These are phyloP conservation scores for Yamadazyma sp. DNA, from an alignment of 805 yeast genomes.

Conservation along the genomic window DNA sequence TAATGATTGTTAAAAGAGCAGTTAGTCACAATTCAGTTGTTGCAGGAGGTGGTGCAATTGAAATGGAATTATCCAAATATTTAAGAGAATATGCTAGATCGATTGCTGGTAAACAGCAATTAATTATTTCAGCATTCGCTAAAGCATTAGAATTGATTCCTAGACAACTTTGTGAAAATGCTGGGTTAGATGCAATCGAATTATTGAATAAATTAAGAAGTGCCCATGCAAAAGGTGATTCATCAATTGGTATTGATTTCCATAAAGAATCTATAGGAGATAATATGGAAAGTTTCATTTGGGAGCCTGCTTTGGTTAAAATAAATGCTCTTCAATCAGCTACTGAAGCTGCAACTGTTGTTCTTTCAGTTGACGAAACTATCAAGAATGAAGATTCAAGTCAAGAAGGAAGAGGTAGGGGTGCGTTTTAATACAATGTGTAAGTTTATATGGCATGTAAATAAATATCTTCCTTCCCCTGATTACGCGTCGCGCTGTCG, in stretches of 20 bases:
- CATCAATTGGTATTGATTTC: constrained; percentile 92
- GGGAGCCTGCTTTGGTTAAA: constrained; percentile 98
- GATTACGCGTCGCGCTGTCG: constrained; percentile 4
- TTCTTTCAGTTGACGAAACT: constrained; percentile 95
- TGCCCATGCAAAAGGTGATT: constrained; percentile 91
- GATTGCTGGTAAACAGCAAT: constrained; percentile 94
- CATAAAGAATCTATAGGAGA: constrained; percentile 77
- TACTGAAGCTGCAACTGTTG: constrained; percentile 92
- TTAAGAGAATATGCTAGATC: constrained; percentile 83
- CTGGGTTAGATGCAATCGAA: constrained; percentile 98
- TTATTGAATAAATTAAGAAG: constrained; percentile 85
- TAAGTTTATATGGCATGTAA: constrained; percentile 1
- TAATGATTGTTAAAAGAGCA: constrained; percentile 96
- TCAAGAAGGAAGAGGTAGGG: constrained; percentile 40
- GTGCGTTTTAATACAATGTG: constrained; percentile 37
- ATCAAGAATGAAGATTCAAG: constrained; percentile 64
- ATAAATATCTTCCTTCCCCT: neutral
- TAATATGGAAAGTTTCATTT: constrained; percentile 81
- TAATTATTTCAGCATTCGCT: constrained; percentile 89
- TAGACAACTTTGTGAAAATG: constrained; percentile 95
- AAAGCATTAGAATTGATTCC: constrained; percentile 95
- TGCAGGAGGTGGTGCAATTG: constrained; percentile 99
- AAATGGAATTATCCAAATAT: constrained; percentile 91
- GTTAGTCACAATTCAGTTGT: constrained; percentile 82
- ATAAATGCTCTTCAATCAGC: constrained; percentile 93